Base-by-base conservation (phyloP, 2,329 filamentous ascomycete genomes). In the Rhynchosporium graminicola region DNA sequence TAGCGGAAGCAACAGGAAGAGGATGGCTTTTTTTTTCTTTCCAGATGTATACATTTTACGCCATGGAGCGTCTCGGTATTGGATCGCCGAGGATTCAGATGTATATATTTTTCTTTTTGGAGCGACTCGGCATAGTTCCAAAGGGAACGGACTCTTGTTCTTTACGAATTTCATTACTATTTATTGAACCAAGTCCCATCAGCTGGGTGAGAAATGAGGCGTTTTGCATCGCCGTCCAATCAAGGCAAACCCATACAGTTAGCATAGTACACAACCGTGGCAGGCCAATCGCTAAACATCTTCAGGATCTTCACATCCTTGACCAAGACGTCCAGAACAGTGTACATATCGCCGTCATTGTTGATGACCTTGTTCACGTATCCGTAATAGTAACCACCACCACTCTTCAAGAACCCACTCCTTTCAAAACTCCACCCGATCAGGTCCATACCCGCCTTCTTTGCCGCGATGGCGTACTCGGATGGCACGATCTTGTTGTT, bases 271-370 rank as follows among this genome's bases (percentile, higher is more conserved):
- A 57, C 54, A 31, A 57, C 54, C 10, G 54, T 57, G 4, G 54
- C 54, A 9, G 54, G 54, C 54, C 54, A 57, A 33, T 57, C 54
- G n/a, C 54, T 57, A 20, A 57, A 57, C 54, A 57, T 57, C 54
- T 46, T 57, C 38, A 57, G 15, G n/a, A 57, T 57, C 54, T 57
- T 57, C 12, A 57, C 54, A 20, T 57, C 54, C 42, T 29, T 57
- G 6, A 28, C 54, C 54, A 57, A 43, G 7, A 57, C 54, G 33
- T 57, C 54, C 42, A 57, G 29, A 26, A 57, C 54, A 13, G 54
- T 57, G 45, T 57, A 57, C 54, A 57, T 57, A 45, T 57, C 54
- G 13, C 54, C 54, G 31, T 57, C 54, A 45, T 57, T 57, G 33
- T 57, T 57, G 12, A 57, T 57, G 2, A 45, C 40, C 4, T 31